A percentile compares a stretch with the other conserved stretches of the same genome.
These are phyloP conservation scores for Komagataea norvegica DNA, from an alignment of 1,139 yeast species.

Conservation along the genomic window DNA sequence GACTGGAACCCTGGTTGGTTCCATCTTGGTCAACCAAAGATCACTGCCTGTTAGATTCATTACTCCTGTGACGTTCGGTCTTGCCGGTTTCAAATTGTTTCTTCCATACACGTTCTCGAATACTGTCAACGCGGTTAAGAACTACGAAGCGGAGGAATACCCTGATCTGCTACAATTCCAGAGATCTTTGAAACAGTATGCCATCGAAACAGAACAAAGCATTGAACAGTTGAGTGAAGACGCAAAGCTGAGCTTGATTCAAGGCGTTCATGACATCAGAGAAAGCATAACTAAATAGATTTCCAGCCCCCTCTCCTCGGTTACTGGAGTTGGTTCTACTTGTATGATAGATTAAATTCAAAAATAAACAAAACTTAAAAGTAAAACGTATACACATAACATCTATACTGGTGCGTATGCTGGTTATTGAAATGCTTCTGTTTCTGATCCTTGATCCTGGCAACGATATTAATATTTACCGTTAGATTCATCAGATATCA, in stretches of 20 bases:
- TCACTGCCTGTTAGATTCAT: conserved; percentile 45
- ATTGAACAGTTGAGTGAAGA: conserved; percentile 5
- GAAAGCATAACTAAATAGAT: conserved; percentile 14
- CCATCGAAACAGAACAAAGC: conserved; percentile 17
- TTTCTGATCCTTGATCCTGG: not conserved
- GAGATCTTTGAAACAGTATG: conserved; percentile 19
- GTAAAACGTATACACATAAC: too few relatives aligned
- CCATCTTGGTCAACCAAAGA: conserved; percentile 46
- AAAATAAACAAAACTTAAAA: too few relatives aligned
- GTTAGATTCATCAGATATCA: conserved; percentile 12
- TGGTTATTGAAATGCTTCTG: not conserved
- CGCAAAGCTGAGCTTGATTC: conserved; percentile 16
- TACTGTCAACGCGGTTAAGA: conserved; percentile 23
- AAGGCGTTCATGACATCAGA: conserved; percentile 21
- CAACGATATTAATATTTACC: conserved; percentile 1
- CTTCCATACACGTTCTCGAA: conserved; percentile 35
- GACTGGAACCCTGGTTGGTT: conserved; percentile 52
- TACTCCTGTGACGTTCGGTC: conserved; percentile 47
- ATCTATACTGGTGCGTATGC: not conserved
- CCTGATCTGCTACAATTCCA: conserved; percentile 33
- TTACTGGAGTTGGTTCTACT: not conserved
- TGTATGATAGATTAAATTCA: too few relatives aligned
- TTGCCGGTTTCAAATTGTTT: conserved; percentile 34
- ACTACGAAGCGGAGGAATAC: conserved; percentile 29
- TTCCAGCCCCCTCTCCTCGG: too few relatives aligned